Evolutionary conservation across 139 green algal species (phyloP), one percentile per base, ranked within the genome.

Genomic region (Ostreobium quekettii): DNA sequence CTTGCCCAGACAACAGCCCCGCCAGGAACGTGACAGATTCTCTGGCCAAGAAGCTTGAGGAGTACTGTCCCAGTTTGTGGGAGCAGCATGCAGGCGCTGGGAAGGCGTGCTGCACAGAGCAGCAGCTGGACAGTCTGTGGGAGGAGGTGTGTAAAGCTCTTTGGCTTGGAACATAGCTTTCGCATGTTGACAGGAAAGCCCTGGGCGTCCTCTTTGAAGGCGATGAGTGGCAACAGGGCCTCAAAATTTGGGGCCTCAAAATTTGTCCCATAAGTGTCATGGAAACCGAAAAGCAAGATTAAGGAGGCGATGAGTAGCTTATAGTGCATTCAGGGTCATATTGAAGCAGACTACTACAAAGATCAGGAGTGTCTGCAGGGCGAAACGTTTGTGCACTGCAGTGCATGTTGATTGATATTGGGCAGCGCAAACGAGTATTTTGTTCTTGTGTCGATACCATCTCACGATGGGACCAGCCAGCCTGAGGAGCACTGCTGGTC

Each of bases 11-110:
- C 22, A 62, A 62, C 53, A 62, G 7, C 22, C 19, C 19, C 7
- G 53, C 53, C 53, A 7, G 7, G 11, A 22, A 11, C 53, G 31
- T 62, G 7, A 22, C 28, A 15, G 53, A 28, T 36, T 11, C 53
- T 36, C 53, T 62, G 53, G 8, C 53, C 24, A 26, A 22, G 11
- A 62, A 62, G 31, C n/a, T 62, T 11, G 53, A 22, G 8, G 8
- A 31, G 53, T 62, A 62, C 53, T 62, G 53, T 22, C 53, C 53
- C 22, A 11, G n/a, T 7, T 26, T 62, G 53, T 62, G 53, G 53
- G 7, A 62, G 8, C 24, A 62, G 19, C 28, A 36, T 11, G 19
- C 8, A 26, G 53, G 31, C 19, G 53, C 28, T 28, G 22, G 53
- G 22, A 22, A 36, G 15, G 53, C 53, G 8, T 62, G 53, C 53